Evolutionary conservation across 352 stramenopile genomes (phyloP).

Genomic region (Phytophthora agathidicida): DNA sequence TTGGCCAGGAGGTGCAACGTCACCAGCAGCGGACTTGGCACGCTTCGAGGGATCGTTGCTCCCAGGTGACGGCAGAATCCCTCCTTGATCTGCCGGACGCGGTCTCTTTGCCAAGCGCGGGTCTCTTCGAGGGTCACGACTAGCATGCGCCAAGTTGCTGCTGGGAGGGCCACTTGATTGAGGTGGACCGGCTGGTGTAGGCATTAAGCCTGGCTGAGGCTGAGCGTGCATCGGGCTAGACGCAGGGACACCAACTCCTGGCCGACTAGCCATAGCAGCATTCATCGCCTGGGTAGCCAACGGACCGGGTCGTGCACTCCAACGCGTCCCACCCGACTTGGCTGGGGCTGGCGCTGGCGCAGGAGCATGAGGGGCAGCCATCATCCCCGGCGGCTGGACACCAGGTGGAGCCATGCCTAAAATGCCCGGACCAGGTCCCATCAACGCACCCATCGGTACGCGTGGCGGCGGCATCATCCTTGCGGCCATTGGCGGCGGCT

Average conservation of each 20-base stretch:
- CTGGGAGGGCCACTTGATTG: conserved; percentile 34
- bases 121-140: conserved; percentile 65
- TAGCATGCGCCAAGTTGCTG: conserved; percentile 34
- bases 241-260: conserved; percentile 22
- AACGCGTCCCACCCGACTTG: conserved; percentile 62
- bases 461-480: conserved; percentile 46
- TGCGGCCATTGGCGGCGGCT: conserved; percentile 31
- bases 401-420: conserved; percentile 53
- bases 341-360: conserved; percentile 28
- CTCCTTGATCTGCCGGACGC: conserved; percentile 26
- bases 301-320: conserved; percentile 69
- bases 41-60: conserved; percentile 37
- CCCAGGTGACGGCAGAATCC: conserved; percentile 19
- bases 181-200: conserved; percentile 22
- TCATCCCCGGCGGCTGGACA: conserved; percentile 21
- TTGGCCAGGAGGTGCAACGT: conserved; percentile 33
- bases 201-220: conserved; percentile 37
- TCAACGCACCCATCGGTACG: conserved; percentile 32
- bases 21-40: conserved; percentile 14
- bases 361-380: conserved; percentile 30
- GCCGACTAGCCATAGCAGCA: conserved; percentile 26
- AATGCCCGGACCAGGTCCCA: conserved; percentile 46
- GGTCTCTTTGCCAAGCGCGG: conserved; percentile 61
- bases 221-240: conserved; percentile 36
- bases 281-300: conserved; percentile 37